Evolutionary conservation across 108 stramenopile genomes (phyloP), one percentile per base, ranked within the genome.

Genomic region (Conticribra weissflogii): DNA sequence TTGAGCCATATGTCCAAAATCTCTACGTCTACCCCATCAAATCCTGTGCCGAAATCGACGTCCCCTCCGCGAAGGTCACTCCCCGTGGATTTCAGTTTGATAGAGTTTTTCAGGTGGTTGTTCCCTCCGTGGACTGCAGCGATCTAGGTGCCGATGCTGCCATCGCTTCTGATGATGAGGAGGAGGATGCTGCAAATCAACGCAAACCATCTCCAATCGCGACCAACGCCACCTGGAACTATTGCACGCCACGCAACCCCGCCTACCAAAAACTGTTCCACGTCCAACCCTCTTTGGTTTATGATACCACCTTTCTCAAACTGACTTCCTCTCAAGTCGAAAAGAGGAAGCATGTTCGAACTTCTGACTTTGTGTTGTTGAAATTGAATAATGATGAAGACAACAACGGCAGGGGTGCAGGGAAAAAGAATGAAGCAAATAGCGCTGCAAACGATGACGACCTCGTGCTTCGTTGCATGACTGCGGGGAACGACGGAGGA

Each of bases 21-120:
- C 16, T 71, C 27, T 30, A 72, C 54, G 49, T 82, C 3, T 82
- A 76, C 49, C 81, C 81, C 45, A 63, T 82, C 65, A 82, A 82
- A 52, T 78, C 77, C 3, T 82, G 81, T 67, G 74, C 49, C 27
- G 66, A 72, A 62, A 36, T 68, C 16, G 49, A 24, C 14, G 72
- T 78, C 22, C 5, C 24, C 7, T 14, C n/a, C 46, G 72, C 69
- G 2, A 55, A 17, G 18, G 69, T 66, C 7, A 74, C 71, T 19
- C 64, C 63, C 3, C 21, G 9, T 17, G 81, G 81, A 17, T 82
- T 82, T 63, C 41, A 55, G 30, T 32, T 66, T 22, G 81, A 82
- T 66, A 78, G 84, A n/a, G 55, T 82, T 47, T 58, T 60, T n/a
- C 78, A 80, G 55, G 84, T 85, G 24, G 61, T 78, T 23, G 49